Evolutionary conservation across 495 filamentous ascomycete genomes (phyloP), one percentile per base, ranked within the genome.

Genomic region (Aspergillus nanangensis): DNA sequence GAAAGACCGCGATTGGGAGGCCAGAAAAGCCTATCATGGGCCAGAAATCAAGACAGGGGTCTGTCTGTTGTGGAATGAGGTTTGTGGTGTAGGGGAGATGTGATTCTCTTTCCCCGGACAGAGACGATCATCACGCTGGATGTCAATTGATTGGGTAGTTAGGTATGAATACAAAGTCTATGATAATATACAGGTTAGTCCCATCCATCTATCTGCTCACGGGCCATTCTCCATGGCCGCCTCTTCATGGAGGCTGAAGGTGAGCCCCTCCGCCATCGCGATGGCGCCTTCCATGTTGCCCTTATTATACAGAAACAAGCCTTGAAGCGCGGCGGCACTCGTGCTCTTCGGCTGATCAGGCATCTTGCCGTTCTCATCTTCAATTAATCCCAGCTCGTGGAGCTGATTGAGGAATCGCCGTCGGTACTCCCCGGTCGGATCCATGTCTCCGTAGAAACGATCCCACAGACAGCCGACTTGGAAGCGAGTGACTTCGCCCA

Each of bases 251-350:
- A 66, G 51, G 18, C 56, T 60, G 34, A 62, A 50, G 32, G 57
- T 69, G 3, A 95, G 66, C 23, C 74, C 79, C 33, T 87, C 81
- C 1, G 83, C 84, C 82, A 87, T 88, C 3, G 67, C 71, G 51
- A 96, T 89, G 15, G 93, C 93, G 1, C 88, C 88, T 48, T 90
- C 79, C 76, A 92, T 86, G 53, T 93, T 75, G 35, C 81, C 84
- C 69, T 96, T 98, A 63, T 95, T 93, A 57, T 91, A 94, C 62
- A 96, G 70, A 63, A 98, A 96, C 42, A 96, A 60, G 2, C 93
- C 93, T 66, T 98, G 93, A 25, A 96, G 78, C 5, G 90, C 86
- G 15, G 93, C 93, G 2, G 90, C 86, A 50, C 90, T 96, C 5
- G 87, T 85, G 15, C 68, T 77, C 35, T 71, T 58, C 11, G 63